These are phyloP conservation scores for Linnemannia elongata DNA, from an alignment of 192 early-diverging fungal genomes.

Conservation along the genomic window DNA sequence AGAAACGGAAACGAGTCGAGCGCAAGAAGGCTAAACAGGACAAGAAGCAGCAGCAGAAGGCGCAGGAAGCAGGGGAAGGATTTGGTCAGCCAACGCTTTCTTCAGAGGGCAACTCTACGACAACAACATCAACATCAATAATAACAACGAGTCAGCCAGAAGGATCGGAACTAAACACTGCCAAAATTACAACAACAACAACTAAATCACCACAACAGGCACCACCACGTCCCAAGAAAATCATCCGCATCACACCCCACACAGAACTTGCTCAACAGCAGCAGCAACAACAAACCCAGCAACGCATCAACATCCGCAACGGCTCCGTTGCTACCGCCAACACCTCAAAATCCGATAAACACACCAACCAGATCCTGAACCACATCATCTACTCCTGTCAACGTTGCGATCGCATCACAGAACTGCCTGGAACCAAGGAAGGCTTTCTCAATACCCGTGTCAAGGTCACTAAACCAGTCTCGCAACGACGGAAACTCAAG, in stretches of 20 bases:
- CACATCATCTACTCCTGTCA: slow-evolving; percentile 55
- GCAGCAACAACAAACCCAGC: slow-evolving; percentile 23
- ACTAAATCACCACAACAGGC: background rate
- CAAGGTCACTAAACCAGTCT: slow-evolving; percentile 31
- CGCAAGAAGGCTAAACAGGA: slow-evolving; percentile 30
- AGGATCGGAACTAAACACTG: background rate
- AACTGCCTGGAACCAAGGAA: slow-evolving; percentile 49
- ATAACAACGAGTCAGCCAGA: background rate
- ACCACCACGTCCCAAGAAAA: slow-evolving; percentile 18
- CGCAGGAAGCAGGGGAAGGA: background rate
- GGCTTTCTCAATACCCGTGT: slow-evolving; percentile 19
- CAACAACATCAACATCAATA: background rate
- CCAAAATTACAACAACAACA: background rate
- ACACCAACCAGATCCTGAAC: slow-evolving; percentile 41
- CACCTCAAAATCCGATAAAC: slow-evolving; percentile 23
- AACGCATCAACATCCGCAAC: slow-evolving; percentile 20
- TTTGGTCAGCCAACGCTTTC: background rate
- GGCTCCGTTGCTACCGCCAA: background rate
- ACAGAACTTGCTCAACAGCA: slow-evolving; percentile 25
- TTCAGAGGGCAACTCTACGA: too few species aligned
- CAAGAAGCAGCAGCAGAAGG: background rate
- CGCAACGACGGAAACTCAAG: slow-evolving; percentile 22
- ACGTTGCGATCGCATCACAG: slow-evolving; percentile 48
- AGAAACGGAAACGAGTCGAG: slow-evolving; percentile 25
- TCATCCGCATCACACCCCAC: slow-evolving; percentile 29